Percentiles rank a stretch among this genome's conserved stretches.
These are phyloP conservation scores for Apiospora hydei DNA, from an alignment of 2,329 filamentous ascomycete species.

Conservation along the genomic window DNA sequence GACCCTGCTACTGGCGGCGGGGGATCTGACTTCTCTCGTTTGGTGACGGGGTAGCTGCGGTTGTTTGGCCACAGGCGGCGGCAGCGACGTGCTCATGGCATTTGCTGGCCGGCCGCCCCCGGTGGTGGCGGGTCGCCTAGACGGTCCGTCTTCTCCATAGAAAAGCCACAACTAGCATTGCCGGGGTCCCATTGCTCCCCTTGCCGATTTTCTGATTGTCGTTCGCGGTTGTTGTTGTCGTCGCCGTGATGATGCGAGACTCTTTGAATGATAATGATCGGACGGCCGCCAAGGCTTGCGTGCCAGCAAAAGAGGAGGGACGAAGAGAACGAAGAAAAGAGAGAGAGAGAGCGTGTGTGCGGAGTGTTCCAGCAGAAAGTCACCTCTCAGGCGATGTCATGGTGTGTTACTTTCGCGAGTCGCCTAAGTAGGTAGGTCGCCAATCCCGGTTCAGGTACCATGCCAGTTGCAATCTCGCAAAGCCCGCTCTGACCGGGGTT, in stretches of 20 bases:
- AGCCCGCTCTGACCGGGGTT: conserved; percentile 19
- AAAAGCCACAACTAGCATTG: conserved; percentile 29
- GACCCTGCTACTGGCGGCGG: conserved; percentile 19
- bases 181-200: conserved; percentile 24
- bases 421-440: conserved; percentile 6
- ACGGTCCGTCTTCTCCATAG: conserved; percentile 22
- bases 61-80: conserved; percentile 12
- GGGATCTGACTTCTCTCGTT: conserved; percentile 11
- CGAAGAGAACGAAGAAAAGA: conserved; percentile 1
- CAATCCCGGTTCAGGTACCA: neutral
- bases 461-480: conserved; percentile 20
- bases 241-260: neutral
- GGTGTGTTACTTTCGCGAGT: conserved; percentile 17
- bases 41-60: neutral
- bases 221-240: neutral
- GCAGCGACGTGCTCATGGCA: neutral
- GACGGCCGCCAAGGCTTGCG: conserved; percentile 32
- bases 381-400: conserved; percentile 5
- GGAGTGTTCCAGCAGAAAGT: neutral
- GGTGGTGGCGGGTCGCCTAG: conserved; percentile 12
- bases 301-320: neutral
- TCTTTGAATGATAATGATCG: conserved; percentile 35
- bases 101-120: neutral
- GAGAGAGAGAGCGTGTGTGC: neutral
- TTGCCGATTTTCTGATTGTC: neutral